A percentile compares a stretch with the other conserved stretches of the same genome.
Evolutionary conservation across 2,329 filamentous ascomycete species (phyloP).

Genomic region (Paecilomyces niveus): DNA sequence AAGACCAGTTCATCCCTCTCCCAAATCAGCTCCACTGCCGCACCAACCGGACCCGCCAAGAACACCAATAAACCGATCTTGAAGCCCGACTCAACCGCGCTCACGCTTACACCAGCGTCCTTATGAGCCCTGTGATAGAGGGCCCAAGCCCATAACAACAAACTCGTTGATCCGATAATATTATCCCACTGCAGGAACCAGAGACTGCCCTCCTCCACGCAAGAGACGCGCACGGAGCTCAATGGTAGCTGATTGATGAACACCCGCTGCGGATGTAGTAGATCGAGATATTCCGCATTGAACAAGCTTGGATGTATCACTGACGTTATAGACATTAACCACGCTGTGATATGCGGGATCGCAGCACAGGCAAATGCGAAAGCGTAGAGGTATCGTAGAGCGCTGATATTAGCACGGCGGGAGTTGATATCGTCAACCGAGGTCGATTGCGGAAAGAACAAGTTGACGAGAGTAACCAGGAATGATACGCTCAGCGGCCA

Average conservation of each 20-base stretch:
- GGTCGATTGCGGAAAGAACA: constrained; percentile 16
- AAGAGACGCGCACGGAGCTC: constrained; percentile 20
- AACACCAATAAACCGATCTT: constrained; percentile 30
- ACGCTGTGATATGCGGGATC: constrained; percentile 33
- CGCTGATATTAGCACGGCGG: constrained; percentile 19
- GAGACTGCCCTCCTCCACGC: constrained; percentile 35
- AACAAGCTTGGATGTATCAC: constrained; percentile 29
- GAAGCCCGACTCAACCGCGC: constrained; percentile 19
- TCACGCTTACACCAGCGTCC: constrained; percentile 16
- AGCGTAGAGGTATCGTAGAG: constrained; percentile 33
- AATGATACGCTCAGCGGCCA: constrained; percentile 43
- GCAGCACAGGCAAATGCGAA: constrained; percentile 35
- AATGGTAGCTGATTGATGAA: constrained; percentile 31
- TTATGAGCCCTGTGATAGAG: constrained; percentile 26
- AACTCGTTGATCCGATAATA: constrained; percentile 33
- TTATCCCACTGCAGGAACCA: constrained; percentile 46
- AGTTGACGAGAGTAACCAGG: constrained; percentile 25
- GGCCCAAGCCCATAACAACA: constrained; percentile 40
- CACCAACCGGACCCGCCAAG: constrained; percentile 39
- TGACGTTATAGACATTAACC: constrained; percentile 38
- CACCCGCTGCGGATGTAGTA: constrained; percentile 33
- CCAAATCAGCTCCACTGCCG: constrained; percentile 42
- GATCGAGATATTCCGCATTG: constrained; percentile 19
- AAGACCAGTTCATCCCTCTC: constrained; percentile 42
- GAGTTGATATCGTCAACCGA: constrained; percentile 15